phyloP scores from a whole-genome alignment of 192 early-diverging fungal genomes.

The Entrophospora sp. region DNA sequence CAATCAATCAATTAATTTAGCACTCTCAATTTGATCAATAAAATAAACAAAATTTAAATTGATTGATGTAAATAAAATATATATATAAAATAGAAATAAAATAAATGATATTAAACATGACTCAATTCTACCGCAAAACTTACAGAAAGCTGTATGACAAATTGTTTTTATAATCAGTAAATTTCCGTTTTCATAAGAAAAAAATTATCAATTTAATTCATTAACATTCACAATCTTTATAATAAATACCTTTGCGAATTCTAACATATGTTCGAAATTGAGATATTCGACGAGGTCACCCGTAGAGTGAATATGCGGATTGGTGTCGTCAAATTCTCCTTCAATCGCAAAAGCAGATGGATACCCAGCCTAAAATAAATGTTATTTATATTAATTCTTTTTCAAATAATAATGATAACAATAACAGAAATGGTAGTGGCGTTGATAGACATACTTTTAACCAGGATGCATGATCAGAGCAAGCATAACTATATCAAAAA shows the following conservation, averaged over 20 bases:
- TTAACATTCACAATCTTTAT: background rate
- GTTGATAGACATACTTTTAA: slow-evolving; percentile 38
- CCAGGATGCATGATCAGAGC: slow-evolving; percentile 92
- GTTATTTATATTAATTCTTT: background rate
- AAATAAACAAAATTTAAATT: too few species aligned
- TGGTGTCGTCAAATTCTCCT: slow-evolving; percentile 58
- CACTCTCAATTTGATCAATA: too few species aligned
- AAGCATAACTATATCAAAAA: slow-evolving; percentile 24
- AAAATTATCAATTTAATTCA: background rate
- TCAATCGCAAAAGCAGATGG: slow-evolving; percentile 80
- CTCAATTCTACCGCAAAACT: slow-evolving; percentile 82
- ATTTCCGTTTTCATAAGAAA: background rate
- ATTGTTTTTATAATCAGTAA: background rate
- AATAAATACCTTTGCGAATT: slow-evolving; percentile 68
- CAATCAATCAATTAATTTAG: too few species aligned
- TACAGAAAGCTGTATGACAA: slow-evolving; percentile 34
- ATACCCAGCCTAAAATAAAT: slow-evolving; percentile 51
- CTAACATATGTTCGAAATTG: slow-evolving; percentile 78
- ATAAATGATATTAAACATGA: slow-evolving; percentile 20
- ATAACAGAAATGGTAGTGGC: background rate
- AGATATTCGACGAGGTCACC: slow-evolving; percentile 69
- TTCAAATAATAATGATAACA: background rate
- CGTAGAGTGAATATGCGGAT: slow-evolving; percentile 77
- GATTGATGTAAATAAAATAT: too few species aligned
- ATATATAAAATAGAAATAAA: too few species aligned